phyloP scores from a whole-genome alignment of 352 stramenopile genomes.

The Globisporangium solare region DNA sequence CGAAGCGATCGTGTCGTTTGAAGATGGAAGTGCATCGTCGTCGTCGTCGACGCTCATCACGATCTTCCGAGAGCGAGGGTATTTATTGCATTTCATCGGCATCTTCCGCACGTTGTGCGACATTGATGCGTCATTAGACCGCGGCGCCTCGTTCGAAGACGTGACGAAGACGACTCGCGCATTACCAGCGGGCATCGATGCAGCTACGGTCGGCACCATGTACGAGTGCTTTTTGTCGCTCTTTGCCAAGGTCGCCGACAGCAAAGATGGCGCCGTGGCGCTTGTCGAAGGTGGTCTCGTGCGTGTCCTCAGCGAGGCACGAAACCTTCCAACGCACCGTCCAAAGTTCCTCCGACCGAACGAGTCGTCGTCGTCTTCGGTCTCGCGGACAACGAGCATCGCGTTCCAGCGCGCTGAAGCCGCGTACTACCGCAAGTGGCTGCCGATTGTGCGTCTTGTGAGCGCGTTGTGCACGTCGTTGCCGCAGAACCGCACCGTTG shows the following conservation, averaged over 20 bases:
- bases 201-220: slow-evolving; percentile 68
- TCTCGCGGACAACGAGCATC: slow-evolving; percentile 27
- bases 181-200: slow-evolving; percentile 45
- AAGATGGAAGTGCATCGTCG: slow-evolving; percentile 12
- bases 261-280: slow-evolving; percentile 56
- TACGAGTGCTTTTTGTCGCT: slow-evolving; percentile 84
- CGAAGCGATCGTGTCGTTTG: slow-evolving; percentile 57
- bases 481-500: slow-evolving; percentile 64
- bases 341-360: slow-evolving; percentile 52
- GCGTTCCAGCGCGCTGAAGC: slow-evolving; percentile 56
- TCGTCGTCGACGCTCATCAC: slow-evolving; percentile 36
- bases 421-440: slow-evolving; percentile 76
- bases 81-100: slow-evolving; percentile 77
- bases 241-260: slow-evolving; percentile 56
- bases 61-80: slow-evolving; percentile 65
- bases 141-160: slow-evolving; percentile 25
- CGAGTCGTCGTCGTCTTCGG: slow-evolving; percentile 12
- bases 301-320: slow-evolving; percentile 50
- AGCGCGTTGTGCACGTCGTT: slow-evolving; percentile 55
- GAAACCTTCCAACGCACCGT: slow-evolving; percentile 63
- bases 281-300: slow-evolving; percentile 71
- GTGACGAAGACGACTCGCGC: slow-evolving; percentile 42
- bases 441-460: slow-evolving; percentile 61
- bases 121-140: slow-evolving; percentile 60
- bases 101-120: slow-evolving; percentile 73